A percentile compares a stretch with the other conserved stretches of the same genome.
Evolutionary conservation across 768 basidiomycete genomes (phyloP).

Genomic region (Termitomyces bulborhizus): DNA sequence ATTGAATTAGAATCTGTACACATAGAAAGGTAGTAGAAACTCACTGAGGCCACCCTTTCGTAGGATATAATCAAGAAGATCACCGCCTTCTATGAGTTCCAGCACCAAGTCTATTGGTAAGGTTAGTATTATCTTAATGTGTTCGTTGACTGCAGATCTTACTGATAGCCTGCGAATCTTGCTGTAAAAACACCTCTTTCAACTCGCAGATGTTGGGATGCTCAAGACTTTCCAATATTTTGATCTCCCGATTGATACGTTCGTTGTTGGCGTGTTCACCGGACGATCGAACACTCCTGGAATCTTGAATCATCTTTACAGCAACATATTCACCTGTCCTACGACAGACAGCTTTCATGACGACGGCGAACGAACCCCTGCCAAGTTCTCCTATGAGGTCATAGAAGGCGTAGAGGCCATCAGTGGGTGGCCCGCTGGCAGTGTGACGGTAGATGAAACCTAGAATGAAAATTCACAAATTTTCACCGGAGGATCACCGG

Average conservation of each 20-base stretch:
- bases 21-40: constrained; percentile 13
- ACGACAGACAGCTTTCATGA: constrained; percentile 74
- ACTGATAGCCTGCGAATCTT: constrained; percentile 57
- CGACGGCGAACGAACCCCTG: constrained; percentile 88
- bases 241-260: constrained; percentile 64
- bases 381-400: constrained; percentile 72
- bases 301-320: constrained; percentile 78
- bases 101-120: constrained; percentile 62
- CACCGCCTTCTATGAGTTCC: constrained; percentile 84
- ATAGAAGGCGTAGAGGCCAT: constrained; percentile 59
- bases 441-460: constrained; percentile 71
- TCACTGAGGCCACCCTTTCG: constrained; percentile 53
- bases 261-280: constrained; percentile 19
- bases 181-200: constrained; percentile 63
- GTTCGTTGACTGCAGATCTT: constrained; percentile 12
- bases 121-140: neutral
- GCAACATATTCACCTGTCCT: constrained; percentile 72
- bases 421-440: constrained; percentile 39
- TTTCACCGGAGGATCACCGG: neutral
- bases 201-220: constrained; percentile 83
- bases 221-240: constrained; percentile 67
- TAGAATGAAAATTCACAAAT: constrained; percentile 18
- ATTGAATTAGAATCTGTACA: constrained; percentile 3
- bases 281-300: constrained; percentile 29
- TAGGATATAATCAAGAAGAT: constrained; percentile 78